A percentile compares a stretch with the other conserved stretches of the same genome.
phyloP scores from a whole-genome alignment of 2,329 filamentous ascomycete species.

The Colletotrichum salicis region DNA sequence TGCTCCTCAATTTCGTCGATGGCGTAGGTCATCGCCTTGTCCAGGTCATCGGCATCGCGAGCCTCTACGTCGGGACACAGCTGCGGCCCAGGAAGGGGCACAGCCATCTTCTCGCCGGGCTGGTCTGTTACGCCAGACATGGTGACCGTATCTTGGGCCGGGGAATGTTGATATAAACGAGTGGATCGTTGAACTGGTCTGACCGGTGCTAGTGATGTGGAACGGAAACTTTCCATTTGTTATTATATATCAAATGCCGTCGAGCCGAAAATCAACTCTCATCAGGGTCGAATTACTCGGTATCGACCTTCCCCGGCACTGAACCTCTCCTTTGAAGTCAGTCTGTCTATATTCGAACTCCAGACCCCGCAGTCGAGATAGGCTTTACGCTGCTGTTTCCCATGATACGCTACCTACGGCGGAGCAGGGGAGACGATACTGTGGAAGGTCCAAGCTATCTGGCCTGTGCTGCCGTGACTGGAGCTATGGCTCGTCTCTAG shows the following conservation, averaged over 20 bases:
- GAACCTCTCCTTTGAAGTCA: not conserved
- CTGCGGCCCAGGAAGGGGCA: not conserved
- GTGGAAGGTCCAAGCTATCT: conserved; percentile 35
- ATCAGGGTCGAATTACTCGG: not conserved
- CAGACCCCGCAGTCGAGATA: conserved; percentile 21
- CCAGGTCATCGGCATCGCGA: conserved; percentile 8
- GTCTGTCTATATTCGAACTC: not conserved
- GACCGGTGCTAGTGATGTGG: not conserved
- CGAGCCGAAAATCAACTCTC: not conserved
- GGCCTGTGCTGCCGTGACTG: not conserved
- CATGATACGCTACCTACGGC: conserved; percentile 13
- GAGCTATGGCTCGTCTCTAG: not conserved
- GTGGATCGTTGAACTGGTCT: not conserved
- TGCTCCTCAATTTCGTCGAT: conserved; percentile 27
- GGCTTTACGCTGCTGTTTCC: conserved; percentile 15
- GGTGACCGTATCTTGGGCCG: not conserved
- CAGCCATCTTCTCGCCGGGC: conserved; percentile 3
- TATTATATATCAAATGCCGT: not conserved
- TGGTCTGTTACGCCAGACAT: conserved; percentile 14
- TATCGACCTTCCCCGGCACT: not conserved
- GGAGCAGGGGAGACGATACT: not conserved
- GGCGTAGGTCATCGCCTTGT: conserved; percentile 27
- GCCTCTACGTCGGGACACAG: conserved; percentile 4
- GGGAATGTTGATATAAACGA: not conserved
- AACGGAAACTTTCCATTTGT: not conserved